These are phyloP conservation scores for Trichoderma breve DNA, from an alignment of 2,329 filamentous ascomycete species.

Conservation along the genomic window DNA sequence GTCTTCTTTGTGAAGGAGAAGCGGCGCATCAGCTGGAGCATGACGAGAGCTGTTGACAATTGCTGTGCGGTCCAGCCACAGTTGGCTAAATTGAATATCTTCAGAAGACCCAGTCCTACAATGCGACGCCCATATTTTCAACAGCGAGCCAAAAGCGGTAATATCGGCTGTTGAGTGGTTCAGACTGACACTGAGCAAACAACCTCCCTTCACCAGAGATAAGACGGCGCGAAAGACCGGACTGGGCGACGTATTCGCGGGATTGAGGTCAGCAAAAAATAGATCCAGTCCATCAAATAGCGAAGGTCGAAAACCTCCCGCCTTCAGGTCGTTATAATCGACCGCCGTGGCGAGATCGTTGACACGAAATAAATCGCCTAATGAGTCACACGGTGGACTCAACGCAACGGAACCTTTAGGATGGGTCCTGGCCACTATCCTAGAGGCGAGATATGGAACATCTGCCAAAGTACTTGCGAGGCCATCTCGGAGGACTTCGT, in stretches of 20 bases:
- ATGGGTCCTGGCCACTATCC: not conserved
- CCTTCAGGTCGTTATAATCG: not conserved
- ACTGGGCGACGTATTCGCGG: not conserved
- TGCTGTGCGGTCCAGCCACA: not conserved
- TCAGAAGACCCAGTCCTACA: constrained; percentile 5
- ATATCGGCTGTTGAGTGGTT: constrained; percentile 9
- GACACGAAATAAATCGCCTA: not conserved
- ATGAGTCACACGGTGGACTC: not conserved
- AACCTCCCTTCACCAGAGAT: constrained; percentile 1
- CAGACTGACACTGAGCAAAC: not conserved
- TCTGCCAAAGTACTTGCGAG: not conserved
- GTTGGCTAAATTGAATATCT: not conserved
- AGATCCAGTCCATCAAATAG: not conserved
- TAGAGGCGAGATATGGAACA: constrained; percentile 7
- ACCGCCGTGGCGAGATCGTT: not conserved
- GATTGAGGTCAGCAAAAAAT: not conserved
- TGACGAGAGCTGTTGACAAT: not conserved
- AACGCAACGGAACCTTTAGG: constrained; percentile 1
- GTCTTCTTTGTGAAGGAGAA: constrained; percentile 5
- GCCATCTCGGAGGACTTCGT: not conserved
- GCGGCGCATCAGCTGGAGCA: not conserved
- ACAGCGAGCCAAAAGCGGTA: not conserved
- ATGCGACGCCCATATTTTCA: constrained; percentile 14
- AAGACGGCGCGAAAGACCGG: constrained; percentile 15
- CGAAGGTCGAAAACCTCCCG: not conserved